Conservation (phyloP, 495 filamentous ascomycete genomes). For the Lasiosphaeria miniovina region DNA sequence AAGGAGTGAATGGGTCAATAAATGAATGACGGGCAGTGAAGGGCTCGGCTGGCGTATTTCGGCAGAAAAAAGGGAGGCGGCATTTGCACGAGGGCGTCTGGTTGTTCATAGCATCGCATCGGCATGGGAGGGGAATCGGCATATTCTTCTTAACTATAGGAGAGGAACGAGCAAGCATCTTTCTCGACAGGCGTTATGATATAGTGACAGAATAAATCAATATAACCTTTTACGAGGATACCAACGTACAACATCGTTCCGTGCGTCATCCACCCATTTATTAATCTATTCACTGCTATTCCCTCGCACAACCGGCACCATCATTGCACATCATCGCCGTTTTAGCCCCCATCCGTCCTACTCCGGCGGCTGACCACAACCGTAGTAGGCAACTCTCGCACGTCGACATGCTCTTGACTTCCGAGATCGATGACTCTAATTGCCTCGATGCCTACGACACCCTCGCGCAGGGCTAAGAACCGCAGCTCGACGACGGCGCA, state of each 20-base stretch:
- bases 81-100: too few species aligned
- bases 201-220: too few species aligned
- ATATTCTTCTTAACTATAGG: too few species aligned
- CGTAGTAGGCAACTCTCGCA: constrained; percentile 75
- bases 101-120: too few species aligned
- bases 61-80: background rate
- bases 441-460: constrained; percentile 73
- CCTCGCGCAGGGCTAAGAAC: constrained; percentile 72
- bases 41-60: background rate
- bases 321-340: constrained; percentile 31
- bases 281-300: too few species aligned
- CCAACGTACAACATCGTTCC: too few species aligned
- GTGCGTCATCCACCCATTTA: too few species aligned
- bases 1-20: background rate
- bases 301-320: background rate
- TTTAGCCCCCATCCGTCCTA: background rate
- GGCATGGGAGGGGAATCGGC: too few species aligned
- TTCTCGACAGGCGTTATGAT: too few species aligned
- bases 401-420: constrained; percentile 77
- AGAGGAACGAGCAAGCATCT: too few species aligned
- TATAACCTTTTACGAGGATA: too few species aligned
- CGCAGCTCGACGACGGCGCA: constrained; percentile 78
- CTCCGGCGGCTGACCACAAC: constrained; percentile 37
- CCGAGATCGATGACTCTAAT: constrained; percentile 79
- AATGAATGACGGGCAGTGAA: background rate